Base-by-base conservation (phyloP, 805 yeast genomes). In the Saturnispora dispora region DNA sequence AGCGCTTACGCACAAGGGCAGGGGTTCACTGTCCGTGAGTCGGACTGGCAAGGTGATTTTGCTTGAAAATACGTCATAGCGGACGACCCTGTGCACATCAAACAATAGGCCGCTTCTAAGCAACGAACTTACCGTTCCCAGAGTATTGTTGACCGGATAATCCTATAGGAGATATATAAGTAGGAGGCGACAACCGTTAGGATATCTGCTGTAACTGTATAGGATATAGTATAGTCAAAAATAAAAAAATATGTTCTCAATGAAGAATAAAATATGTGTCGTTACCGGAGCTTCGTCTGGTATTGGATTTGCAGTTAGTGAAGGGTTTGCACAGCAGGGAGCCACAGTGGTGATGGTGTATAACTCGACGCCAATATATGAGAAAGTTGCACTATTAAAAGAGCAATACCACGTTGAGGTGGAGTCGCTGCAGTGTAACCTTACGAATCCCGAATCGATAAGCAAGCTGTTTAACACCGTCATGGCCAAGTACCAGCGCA, bases 211-310 rank as follows among this genome's bases (percentile, higher is more conserved):
- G 15, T 7, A 37, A 37, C 23, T 10, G n/a, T 33, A 17, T 25
- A n/a, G 6, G 8, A 28, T 22, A 6, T 35, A 18, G 15, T 11
- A 18, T 18, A 47, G 25, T 32, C 13, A 46, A 28, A n/a, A 22
- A 23, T 33, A 20, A 42, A 9, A 43, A 59, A 36, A 45, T 58
- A 45, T 58, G 47, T 74, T 71, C 52, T 71, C 76, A 7, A 62
- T 72, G 28, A 62, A 64, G 46, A 75, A 73, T 13, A 70, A 72
- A 55, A 67, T 64, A 5, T 74, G 74, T 11, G 56, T 74, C n/a
- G 62, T 77, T 30, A 73, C 83, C 13, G 84, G 84, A 15, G 81
- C 77, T 15, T 74, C 81, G 18, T 72, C 78, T 22, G 84, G 84
- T 5, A 79, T 79, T 54, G 84, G 83, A 2, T 71, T 71, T 25